Conservation (phyloP, 495 filamentous ascomycete genomes). For the Lasiosphaeria hispida region DNA sequence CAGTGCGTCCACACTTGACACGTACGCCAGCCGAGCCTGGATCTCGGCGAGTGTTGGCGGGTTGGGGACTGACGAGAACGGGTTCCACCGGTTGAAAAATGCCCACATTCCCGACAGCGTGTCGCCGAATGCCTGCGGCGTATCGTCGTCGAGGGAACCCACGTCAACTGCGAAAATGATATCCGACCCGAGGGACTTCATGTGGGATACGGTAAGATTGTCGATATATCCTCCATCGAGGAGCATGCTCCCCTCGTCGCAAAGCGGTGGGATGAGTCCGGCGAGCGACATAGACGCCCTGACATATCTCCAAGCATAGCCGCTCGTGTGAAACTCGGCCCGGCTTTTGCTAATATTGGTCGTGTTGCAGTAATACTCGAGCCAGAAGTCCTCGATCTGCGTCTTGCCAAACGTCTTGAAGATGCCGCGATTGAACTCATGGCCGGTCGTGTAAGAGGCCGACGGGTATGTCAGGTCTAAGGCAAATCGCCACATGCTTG, state of each 20-base stretch:
- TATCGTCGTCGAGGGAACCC: slow-evolving; percentile 84
- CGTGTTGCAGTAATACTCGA: slow-evolving; percentile 98
- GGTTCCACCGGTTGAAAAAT: slow-evolving; percentile 92
- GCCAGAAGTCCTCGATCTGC: slow-evolving; percentile 98
- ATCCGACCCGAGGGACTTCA: slow-evolving; percentile 90
- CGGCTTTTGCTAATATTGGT: slow-evolving; percentile 93
- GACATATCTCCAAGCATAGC: slow-evolving; percentile 96
- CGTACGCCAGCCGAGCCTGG: slow-evolving; percentile 90
- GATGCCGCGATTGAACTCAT: slow-evolving; percentile 98
- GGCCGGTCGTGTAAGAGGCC: slow-evolving; percentile 92
- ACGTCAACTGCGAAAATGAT: slow-evolving; percentile 96
- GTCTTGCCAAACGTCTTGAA: slow-evolving; percentile 97
- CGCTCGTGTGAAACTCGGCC: slow-evolving; percentile 86
- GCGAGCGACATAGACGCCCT: slow-evolving; percentile 95
- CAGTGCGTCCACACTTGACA: slow-evolving; percentile 86
- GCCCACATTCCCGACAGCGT: slow-evolving; percentile 95
- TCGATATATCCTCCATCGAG: slow-evolving; percentile 96
- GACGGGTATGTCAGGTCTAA: slow-evolving; percentile 94
- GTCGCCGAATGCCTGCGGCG: slow-evolving; percentile 87
- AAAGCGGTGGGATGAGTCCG: slow-evolving; percentile 86
- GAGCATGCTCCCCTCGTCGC: slow-evolving; percentile 94
- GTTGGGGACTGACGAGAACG: slow-evolving; percentile 80
- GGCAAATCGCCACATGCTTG: slow-evolving; percentile 94
- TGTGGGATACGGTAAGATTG: slow-evolving; percentile 94
- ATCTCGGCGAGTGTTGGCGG: slow-evolving; percentile 95